phyloP scores from a whole-genome alignment of 257 asterid genomes.

The Penstemon eatonii region DNA sequence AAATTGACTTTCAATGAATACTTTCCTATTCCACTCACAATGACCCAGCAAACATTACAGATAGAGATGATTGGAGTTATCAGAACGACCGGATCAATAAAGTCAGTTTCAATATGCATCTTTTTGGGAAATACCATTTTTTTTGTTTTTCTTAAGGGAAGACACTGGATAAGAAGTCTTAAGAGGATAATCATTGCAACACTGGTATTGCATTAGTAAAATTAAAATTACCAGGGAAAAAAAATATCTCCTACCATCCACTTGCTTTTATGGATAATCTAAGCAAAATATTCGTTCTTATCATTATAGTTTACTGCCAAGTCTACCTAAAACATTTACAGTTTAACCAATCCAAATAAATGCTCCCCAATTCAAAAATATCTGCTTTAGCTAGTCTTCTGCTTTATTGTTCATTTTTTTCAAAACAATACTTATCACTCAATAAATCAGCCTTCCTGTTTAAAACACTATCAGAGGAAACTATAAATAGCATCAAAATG shows the following conservation, averaged over 20 bases:
- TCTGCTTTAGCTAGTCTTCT: neutral
- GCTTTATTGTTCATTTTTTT: constrained; percentile 2
- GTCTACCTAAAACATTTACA: constrained; percentile 4
- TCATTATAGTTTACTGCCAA: neutral
- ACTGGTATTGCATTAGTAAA: constrained; percentile 19
- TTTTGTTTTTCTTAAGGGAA: constrained; percentile 1
- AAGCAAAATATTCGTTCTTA: constrained; percentile 2
- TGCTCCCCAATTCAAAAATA: constrained; percentile 8
- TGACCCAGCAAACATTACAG: neutral
- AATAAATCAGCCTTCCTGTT: neutral
- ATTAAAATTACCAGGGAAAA: constrained; percentile 1
- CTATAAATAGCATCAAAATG: constrained; percentile 23
- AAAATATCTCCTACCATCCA: neutral
- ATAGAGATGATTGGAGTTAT: constrained; percentile 13
- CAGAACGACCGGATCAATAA: neutral
- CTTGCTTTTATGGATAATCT: constrained; percentile 17
- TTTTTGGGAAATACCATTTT: constrained; percentile 9
- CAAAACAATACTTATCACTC: neutral
- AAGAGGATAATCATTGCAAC: constrained; percentile 3
- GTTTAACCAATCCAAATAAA: constrained; percentile 16
- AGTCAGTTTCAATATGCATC: neutral
- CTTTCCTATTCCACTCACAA: neutral
- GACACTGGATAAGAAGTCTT: constrained; percentile 15
- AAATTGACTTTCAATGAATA: constrained; percentile 10
- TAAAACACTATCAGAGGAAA: constrained; percentile 6